phyloP scores from a whole-genome alignment of 73 alveolate species.

The Blepharisma stoltei region DNA sequence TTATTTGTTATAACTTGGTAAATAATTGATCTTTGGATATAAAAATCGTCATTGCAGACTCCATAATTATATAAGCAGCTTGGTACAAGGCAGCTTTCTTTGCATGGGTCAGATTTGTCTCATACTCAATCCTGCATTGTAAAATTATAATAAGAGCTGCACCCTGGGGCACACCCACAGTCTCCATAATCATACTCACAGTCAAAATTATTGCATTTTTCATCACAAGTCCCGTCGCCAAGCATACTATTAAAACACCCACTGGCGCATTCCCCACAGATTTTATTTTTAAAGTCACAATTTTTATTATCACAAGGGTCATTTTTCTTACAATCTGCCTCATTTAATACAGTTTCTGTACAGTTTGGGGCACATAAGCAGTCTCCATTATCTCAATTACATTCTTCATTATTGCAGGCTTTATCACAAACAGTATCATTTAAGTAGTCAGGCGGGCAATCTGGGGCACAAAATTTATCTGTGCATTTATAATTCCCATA shows the following conservation, averaged over 20 bases:
- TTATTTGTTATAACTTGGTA: neutral
- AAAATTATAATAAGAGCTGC: neutral
- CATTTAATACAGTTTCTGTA: neutral
- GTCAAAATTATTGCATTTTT: neutral
- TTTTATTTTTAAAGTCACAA: conserved; percentile 11
- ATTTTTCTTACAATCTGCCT: neutral
- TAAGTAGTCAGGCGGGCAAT: neutral
- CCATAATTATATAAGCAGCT: neutral
- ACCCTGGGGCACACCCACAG: conserved; percentile 23
- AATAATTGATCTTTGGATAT: neutral
- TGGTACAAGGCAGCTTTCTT: neutral
- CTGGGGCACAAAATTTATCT: neutral
- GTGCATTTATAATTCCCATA: neutral
- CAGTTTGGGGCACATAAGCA: neutral
- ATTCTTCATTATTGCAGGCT: neutral
- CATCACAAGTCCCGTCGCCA: conserved; percentile 17
- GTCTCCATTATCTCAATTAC: conserved; percentile 5
- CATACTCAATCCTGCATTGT: neutral
- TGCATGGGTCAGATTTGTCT: neutral
- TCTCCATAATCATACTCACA: conserved; percentile 7
- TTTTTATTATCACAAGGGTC: conserved; percentile 20
- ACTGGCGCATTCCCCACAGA: neutral
- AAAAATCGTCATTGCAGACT: conserved; percentile 3
- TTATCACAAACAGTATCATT: neutral
- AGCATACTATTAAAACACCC: conserved; percentile 2